Conservation (phyloP, 768 basidiomycete species). For the Fistulinella prunicolor region DNA sequence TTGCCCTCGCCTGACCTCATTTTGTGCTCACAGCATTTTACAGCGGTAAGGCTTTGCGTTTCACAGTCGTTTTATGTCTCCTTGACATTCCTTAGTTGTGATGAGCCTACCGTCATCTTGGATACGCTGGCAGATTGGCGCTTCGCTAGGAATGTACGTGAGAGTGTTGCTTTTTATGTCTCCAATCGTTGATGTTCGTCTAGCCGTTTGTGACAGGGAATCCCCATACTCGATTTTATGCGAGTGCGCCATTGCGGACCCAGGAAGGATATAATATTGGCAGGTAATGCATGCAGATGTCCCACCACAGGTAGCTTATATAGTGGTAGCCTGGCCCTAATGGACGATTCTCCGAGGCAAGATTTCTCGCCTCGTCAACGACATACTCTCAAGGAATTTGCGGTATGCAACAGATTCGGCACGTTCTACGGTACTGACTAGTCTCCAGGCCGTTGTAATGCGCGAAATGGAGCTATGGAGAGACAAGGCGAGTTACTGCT, state of each 20-base stretch:
- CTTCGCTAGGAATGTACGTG: conserved; percentile 74
- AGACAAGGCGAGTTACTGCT: conserved; percentile 61
- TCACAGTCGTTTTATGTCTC: not conserved
- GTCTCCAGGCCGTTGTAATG: conserved; percentile 71
- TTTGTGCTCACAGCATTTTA: conserved; percentile 81
- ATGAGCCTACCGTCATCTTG: conserved; percentile 84
- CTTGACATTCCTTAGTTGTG: conserved; percentile 47
- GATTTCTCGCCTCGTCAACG: conserved; percentile 88
- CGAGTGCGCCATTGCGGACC: conserved; percentile 86
- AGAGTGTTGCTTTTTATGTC: not conserved
- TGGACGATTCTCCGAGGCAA: conserved; percentile 76
- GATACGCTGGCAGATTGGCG: conserved; percentile 85
- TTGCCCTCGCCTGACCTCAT: conserved; percentile 58
- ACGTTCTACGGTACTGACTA: conserved; percentile 3
- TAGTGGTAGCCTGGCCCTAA: conserved; percentile 62
- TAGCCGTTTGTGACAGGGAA: conserved; percentile 69
- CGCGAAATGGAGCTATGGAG: conserved; percentile 95
- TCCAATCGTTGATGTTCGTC: not conserved
- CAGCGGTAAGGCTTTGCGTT: conserved; percentile 49
- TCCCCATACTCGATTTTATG: conserved; percentile 83
- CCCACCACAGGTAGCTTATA: conserved; percentile 2
- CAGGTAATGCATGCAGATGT: conserved; percentile 45
- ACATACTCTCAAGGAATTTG: conserved; percentile 93
- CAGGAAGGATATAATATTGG: conserved; percentile 90
- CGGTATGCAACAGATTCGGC: conserved; percentile 36